phyloP scores from a whole-genome alignment of 805 yeast genomes.

The Danielozyma ontarioensis region DNA sequence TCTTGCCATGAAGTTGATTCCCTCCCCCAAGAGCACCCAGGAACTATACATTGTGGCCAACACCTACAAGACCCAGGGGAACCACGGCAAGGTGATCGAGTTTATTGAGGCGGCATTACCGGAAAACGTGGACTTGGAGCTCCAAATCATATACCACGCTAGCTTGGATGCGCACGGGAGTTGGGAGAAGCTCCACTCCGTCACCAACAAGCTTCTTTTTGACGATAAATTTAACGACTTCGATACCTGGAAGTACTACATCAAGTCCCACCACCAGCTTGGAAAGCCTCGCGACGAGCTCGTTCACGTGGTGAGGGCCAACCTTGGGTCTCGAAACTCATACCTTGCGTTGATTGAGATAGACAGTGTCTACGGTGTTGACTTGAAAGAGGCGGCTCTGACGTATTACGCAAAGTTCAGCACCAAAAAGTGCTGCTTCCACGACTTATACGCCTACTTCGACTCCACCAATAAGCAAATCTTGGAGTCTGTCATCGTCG shows the following conservation, averaged over 20 bases:
- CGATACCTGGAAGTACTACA: slow-evolving; percentile 61
- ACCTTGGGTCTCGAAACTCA: slow-evolving; percentile 49
- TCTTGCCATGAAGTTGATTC: slow-evolving; percentile 56
- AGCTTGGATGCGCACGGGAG: slow-evolving; percentile 36
- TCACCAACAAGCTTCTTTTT: slow-evolving; percentile 38
- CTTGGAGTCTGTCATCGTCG: background rate
- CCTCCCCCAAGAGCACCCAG: slow-evolving; percentile 48
- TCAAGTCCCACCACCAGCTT: slow-evolving; percentile 39
- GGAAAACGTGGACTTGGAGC: slow-evolving; percentile 52
- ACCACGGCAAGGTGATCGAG: slow-evolving; percentile 25
- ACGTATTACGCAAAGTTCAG: slow-evolving; percentile 44
- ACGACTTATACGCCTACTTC: slow-evolving; percentile 46
- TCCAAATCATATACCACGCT: slow-evolving; percentile 50
- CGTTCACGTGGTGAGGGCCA: slow-evolving; percentile 18
- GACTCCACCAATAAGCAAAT: no score
- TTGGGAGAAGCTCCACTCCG: slow-evolving; percentile 41
- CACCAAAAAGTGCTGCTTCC: slow-evolving; percentile 58
- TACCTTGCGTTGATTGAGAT: slow-evolving; percentile 49
- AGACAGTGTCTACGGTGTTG: slow-evolving; percentile 18
- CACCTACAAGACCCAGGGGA: slow-evolving; percentile 36
- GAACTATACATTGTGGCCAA: slow-evolving; percentile 58
- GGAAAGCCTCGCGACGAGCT: slow-evolving; percentile 27
- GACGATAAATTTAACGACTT: slow-evolving; percentile 63
- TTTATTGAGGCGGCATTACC: slow-evolving; percentile 23
- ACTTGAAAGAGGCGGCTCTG: slow-evolving; percentile 22